A percentile compares a stretch with the other conserved stretches of the same genome.
These are phyloP conservation scores for Picea abies DNA, from an alignment of 83 land plant species.

Conservation along the genomic window DNA sequence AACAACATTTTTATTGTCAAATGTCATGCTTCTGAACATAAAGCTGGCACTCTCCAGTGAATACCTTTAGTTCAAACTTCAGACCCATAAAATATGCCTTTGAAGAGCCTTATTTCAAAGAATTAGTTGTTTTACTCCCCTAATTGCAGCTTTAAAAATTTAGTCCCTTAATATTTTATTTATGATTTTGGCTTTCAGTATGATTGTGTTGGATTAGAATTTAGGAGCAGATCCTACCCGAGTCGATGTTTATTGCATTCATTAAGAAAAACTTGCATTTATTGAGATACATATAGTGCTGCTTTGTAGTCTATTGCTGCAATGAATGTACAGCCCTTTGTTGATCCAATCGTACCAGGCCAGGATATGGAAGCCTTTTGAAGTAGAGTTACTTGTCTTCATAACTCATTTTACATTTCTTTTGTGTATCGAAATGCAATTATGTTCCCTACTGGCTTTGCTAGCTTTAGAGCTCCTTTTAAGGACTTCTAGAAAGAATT, in stretches of 20 bases:
- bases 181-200: neutral
- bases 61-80: neutral
- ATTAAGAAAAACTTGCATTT: no score
- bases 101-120: neutral
- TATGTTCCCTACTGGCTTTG: neutral
- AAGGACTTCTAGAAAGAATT: neutral
- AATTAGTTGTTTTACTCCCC: neutral
- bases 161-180: neutral
- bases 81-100: neutral
- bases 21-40: constrained; percentile 8
- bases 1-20: neutral
- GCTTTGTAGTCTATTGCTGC: neutral
- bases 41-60: neutral
- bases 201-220: neutral
- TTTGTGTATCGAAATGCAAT: neutral
- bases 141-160: neutral
- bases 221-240: neutral
- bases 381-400: neutral
- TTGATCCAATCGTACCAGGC: neutral
- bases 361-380: constrained; percentile 11
- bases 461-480: constrained; percentile 9
- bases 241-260: neutral
- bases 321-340: neutral
- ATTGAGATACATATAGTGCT: neutral
- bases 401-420: neutral